phyloP scores from a whole-genome alignment of 2,329 filamentous ascomycete species.

The Calonectria honghensis region DNA sequence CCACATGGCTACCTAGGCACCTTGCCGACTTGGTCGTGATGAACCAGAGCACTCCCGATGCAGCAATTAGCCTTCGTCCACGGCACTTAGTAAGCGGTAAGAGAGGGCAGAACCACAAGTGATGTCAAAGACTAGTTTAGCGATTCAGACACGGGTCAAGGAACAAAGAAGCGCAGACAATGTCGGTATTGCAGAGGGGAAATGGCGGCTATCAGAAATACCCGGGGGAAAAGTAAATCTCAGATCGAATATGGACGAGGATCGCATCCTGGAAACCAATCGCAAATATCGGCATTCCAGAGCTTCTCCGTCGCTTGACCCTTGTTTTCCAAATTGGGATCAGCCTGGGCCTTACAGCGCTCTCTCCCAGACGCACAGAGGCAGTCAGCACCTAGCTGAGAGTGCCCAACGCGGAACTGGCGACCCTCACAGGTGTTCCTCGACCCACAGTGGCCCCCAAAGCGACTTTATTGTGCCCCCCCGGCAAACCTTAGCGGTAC shows the following conservation, averaged over 20 bases:
- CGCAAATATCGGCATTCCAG: constrained; percentile 17
- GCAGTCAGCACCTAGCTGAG: constrained; percentile 22
- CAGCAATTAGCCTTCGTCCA: constrained; percentile 13
- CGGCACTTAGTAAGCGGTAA: constrained; percentile 20
- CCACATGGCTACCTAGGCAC: constrained; percentile 11
- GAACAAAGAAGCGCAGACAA: constrained; percentile 8
- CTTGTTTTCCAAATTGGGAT: constrained; percentile 28
- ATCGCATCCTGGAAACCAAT: constrained; percentile 20
- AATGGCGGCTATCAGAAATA: neutral
- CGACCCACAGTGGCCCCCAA: constrained; percentile 15
- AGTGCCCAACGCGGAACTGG: constrained; percentile 21
- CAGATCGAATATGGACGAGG: constrained; percentile 4
- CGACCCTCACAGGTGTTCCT: constrained; percentile 6
- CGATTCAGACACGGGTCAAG: neutral
- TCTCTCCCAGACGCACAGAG: constrained; percentile 17
- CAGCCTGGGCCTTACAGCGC: constrained; percentile 17
- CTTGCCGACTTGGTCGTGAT: neutral
- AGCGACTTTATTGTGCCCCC: constrained; percentile 27
- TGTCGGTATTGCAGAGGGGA: neutral
- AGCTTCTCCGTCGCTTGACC: constrained; percentile 6
- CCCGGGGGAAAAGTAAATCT: constrained; percentile 23
- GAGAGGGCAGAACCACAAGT: constrained; percentile 10
- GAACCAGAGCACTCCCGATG: neutral
- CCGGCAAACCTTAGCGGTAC: constrained; percentile 31
- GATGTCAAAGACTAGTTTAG: constrained; percentile 26